Conservation (phyloP, 1,284 basidiomycete species). For the Wolfiporia cocos region DNA sequence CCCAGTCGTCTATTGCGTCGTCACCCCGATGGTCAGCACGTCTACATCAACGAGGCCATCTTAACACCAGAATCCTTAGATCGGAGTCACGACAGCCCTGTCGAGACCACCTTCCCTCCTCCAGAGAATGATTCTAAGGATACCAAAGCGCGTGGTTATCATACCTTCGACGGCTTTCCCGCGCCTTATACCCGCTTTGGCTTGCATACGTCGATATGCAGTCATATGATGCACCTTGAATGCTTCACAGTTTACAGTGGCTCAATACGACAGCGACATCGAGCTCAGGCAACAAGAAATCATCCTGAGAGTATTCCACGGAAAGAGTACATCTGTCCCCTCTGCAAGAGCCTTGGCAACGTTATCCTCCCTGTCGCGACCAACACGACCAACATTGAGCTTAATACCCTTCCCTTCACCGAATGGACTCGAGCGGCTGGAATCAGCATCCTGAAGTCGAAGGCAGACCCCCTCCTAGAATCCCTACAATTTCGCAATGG, state of each 20-base stretch:
- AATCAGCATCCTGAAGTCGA: conserved; percentile 75
- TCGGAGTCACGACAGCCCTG: conserved; percentile 27
- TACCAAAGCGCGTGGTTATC: conserved; percentile 37
- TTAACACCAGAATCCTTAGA: conserved; percentile 66
- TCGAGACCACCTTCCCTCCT: conserved; percentile 48
- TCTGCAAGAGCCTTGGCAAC: conserved; percentile 98
- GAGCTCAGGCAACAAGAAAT: conserved; percentile 86
- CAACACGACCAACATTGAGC: conserved; percentile 32
- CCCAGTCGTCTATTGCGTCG: conserved; percentile 82
- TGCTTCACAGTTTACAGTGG: conserved; percentile 91
- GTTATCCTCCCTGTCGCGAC: conserved; percentile 81
- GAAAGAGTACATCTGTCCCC: conserved; percentile 93
- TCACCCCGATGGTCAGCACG: conserved; percentile 67
- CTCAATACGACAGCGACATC: conserved; percentile 86
- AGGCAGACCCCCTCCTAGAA: conserved; percentile 64
- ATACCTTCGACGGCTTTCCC: conserved; percentile 74
- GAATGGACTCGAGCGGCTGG: conserved; percentile 81
- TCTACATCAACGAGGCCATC: conserved; percentile 74
- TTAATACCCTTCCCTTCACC: conserved; percentile 58
- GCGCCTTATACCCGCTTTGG: conserved; percentile 75
- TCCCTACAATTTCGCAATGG: conserved; percentile 69
- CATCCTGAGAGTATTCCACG: conserved; percentile 92
- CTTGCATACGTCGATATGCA: conserved; percentile 86
- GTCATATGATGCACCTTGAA: conserved; percentile 95
- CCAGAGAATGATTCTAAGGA: conserved; percentile 42